Conservation (phyloP, 108 stramenopile species). For the Schizochytrium sp. region DNA sequence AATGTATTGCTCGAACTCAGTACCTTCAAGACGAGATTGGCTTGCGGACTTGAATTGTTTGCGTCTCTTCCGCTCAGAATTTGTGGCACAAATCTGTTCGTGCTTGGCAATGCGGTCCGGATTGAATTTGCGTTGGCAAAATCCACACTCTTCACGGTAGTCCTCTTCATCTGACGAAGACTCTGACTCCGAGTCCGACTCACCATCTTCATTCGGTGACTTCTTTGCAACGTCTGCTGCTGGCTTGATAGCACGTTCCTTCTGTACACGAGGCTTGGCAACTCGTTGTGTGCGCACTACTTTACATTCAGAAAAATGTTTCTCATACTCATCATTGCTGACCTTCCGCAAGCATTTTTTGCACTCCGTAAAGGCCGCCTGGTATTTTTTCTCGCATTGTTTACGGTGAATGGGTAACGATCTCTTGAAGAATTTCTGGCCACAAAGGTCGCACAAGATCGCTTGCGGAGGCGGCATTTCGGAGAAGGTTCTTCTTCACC, state of each 20-base stretch:
- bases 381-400: conserved; percentile 61
- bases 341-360: conserved; percentile 24
- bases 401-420: conserved; percentile 60
- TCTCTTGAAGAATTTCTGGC: conserved; percentile 62
- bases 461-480: conserved; percentile 60
- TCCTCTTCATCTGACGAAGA: conserved; percentile 63
- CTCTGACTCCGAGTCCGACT: not conserved
- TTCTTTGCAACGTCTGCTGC: not conserved
- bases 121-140: conserved; percentile 62
- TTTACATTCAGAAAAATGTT: conserved; percentile 59
- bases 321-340: conserved; percentile 57
- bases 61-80: conserved; percentile 39
- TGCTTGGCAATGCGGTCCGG: conserved; percentile 65
- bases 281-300: conserved; percentile 34
- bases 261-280: not conserved
- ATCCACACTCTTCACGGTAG: conserved; percentile 38
- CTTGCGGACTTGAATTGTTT: conserved; percentile 53
- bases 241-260: not conserved
- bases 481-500: no score
- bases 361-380: conserved; percentile 40
- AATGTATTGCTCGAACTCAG: conserved; percentile 62
- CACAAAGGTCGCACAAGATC: conserved; percentile 61
- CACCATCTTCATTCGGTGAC: not conserved
- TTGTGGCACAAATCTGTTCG: conserved; percentile 60
- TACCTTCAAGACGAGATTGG: conserved; percentile 59